These are phyloP conservation scores for Cutaneotrichosporon cavernicola DNA, from an alignment of 1,284 basidiomycete genomes.

Conservation along the genomic window DNA sequence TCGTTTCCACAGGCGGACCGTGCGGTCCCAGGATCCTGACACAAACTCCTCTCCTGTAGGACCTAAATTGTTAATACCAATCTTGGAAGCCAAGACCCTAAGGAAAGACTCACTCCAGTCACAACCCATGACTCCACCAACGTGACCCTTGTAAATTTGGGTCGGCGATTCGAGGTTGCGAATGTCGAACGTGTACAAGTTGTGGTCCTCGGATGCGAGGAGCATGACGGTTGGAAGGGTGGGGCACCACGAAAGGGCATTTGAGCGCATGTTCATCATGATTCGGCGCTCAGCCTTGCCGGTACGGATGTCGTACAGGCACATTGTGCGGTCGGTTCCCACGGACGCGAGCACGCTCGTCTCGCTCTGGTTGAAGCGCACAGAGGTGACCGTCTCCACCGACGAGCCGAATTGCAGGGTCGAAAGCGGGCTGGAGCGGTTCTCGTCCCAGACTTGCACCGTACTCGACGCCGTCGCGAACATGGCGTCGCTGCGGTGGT, in stretches of 20 bases:
- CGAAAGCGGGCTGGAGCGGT: slow-evolving; percentile 73
- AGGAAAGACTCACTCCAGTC: slow-evolving; percentile 67
- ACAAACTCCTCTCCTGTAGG: slow-evolving; percentile 97
- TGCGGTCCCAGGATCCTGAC: slow-evolving; percentile 94
- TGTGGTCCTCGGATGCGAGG: slow-evolving; percentile 96
- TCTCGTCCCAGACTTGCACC: slow-evolving; percentile 98
- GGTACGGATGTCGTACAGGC: slow-evolving; percentile 92
- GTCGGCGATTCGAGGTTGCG: slow-evolving; percentile 77
- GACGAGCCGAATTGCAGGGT: slow-evolving; percentile 79
- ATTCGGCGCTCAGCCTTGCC: slow-evolving; percentile 89
- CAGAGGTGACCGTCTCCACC: slow-evolving; percentile 78
- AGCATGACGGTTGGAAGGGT: slow-evolving; percentile 88
- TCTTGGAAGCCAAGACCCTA: not conserved
- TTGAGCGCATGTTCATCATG: slow-evolving; percentile 87
- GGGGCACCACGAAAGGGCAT: slow-evolving; percentile 91
- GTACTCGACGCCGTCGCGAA: slow-evolving; percentile 92
- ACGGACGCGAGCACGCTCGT: slow-evolving; percentile 88
- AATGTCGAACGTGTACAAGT: slow-evolving; percentile 97
- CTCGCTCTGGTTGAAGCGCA: slow-evolving; percentile 92
- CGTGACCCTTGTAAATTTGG: slow-evolving; percentile 96
- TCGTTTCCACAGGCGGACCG: slow-evolving; percentile 88
- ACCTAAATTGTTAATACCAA: slow-evolving; percentile 29
- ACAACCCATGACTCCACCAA: slow-evolving; percentile 89
- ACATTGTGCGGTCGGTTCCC: slow-evolving; percentile 91
- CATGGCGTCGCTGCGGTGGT: slow-evolving; percentile 78